These are phyloP conservation scores for Ballota nigra DNA, from an alignment of 257 asterid species.

Conservation along the genomic window DNA sequence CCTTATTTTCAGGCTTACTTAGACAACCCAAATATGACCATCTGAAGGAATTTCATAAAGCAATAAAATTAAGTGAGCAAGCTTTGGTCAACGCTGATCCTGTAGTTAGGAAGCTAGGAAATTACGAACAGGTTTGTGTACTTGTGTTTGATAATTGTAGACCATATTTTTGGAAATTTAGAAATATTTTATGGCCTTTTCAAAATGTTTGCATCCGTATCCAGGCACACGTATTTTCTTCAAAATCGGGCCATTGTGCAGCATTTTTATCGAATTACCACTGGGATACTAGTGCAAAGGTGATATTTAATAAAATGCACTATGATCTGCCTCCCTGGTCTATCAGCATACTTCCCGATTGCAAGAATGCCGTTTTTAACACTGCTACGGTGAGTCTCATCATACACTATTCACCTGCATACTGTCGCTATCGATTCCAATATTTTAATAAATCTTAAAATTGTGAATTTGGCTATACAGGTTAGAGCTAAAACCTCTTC, in stretches of 20 bases:
- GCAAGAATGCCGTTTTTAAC: conserved; percentile 63
- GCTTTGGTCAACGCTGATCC: conserved; percentile 77
- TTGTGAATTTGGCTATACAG: conserved; percentile 32
- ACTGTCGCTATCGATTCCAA: not conserved
- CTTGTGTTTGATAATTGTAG: not conserved
- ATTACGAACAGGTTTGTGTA: conserved; percentile 68
- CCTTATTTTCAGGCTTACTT: conserved; percentile 53
- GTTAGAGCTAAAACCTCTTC: conserved; percentile 50
- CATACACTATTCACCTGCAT: not conserved
- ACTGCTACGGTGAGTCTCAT: conserved; percentile 71
- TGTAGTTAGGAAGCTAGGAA: conserved; percentile 52
- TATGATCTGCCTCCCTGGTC: conserved; percentile 96
- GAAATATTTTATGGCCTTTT: not conserved
- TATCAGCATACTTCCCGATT: conserved; percentile 87
- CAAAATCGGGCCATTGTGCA: conserved; percentile 74
- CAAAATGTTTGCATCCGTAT: conserved; percentile 7
- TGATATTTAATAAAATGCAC: conserved; percentile 59
- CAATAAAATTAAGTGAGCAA: conserved; percentile 65
- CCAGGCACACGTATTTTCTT: conserved; percentile 66
- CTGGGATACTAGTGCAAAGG: conserved; percentile 47
- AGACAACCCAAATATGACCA: conserved; percentile 93
- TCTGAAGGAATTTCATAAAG: conserved; percentile 77
- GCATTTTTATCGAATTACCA: conserved; percentile 88
- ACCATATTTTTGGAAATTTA: not conserved
- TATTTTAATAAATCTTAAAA: conserved; percentile 8